Evolutionary conservation across 495 filamentous ascomycete genomes (phyloP).

Genomic region (Penicillium angulare): DNA sequence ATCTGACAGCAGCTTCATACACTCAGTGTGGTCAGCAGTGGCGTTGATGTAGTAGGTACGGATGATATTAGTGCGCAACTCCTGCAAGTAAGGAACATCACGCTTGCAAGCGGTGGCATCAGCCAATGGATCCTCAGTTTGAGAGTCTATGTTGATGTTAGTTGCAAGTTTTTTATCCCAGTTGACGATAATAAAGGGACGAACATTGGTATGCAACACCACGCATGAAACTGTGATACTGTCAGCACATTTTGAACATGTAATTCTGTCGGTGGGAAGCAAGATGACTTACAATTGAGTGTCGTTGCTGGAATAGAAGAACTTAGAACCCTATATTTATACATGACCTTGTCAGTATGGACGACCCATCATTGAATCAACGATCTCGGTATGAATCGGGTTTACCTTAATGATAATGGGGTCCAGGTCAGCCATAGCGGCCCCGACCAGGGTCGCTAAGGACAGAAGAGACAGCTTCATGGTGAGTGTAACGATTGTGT

Average conservation of each 20-base stretch:
- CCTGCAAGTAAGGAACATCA: slow-evolving; percentile 76
- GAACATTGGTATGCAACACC: slow-evolving; percentile 85
- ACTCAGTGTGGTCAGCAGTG: slow-evolving; percentile 69
- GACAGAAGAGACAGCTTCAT: slow-evolving; percentile 46
- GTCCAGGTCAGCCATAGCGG: slow-evolving; percentile 57
- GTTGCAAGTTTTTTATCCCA: not conserved
- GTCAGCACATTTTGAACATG: slow-evolving; percentile 3
- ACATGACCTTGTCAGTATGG: not conserved
- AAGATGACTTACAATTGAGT: slow-evolving; percentile 68
- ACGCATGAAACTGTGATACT: slow-evolving; percentile 59
- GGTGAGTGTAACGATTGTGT: slow-evolving; percentile 7
- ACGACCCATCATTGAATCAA: not conserved
- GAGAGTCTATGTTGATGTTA: slow-evolving; percentile 29
- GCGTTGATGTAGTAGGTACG: slow-evolving; percentile 93
- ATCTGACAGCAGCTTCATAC: slow-evolving; percentile 79
- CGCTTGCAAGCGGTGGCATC: slow-evolving; percentile 67
- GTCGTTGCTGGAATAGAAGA: slow-evolving; percentile 74
- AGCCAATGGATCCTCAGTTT: slow-evolving; percentile 62
- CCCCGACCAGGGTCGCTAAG: slow-evolving; percentile 50
- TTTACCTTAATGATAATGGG: slow-evolving; percentile 68
- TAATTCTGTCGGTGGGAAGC: not conserved
- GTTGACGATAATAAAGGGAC: slow-evolving; percentile 11
- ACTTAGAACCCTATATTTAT: slow-evolving; percentile 60
- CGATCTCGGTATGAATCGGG: not conserved
- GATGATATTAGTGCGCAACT: slow-evolving; percentile 83